Conservation (phyloP, 495 filamentous ascomycete genomes). For the Extremus antarcticus region DNA sequence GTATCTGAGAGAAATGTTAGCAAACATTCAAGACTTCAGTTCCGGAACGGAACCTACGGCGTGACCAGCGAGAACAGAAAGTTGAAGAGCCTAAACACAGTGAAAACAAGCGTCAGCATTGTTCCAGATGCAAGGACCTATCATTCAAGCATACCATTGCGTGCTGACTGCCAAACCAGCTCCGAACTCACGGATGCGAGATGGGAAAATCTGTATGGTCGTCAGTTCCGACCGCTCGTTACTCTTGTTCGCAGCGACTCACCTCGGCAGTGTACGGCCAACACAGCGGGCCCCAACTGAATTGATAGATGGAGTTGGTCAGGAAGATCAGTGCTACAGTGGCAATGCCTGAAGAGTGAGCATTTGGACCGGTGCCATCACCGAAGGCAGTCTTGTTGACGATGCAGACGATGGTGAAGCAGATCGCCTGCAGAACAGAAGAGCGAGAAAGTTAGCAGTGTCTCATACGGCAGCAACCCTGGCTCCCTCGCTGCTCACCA, state of each 20-base stretch:
- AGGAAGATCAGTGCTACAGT: constrained; percentile 22
- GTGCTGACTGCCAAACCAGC: constrained; percentile 60
- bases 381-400: constrained; percentile 9
- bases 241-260: neutral
- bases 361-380: neutral
- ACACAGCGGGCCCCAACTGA: constrained; percentile 15
- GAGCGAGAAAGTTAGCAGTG: too few relatives aligned
- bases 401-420: constrained; percentile 11
- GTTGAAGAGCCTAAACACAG: constrained; percentile 56
- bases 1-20: neutral
- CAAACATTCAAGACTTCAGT: neutral
- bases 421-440: too few relatives aligned
- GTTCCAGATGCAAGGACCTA: too few relatives aligned
- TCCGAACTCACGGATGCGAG: constrained; percentile 58
- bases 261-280: constrained; percentile 46
- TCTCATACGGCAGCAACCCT: too few relatives aligned
- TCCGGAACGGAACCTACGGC: constrained; percentile 1
- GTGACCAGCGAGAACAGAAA: constrained; percentile 47
- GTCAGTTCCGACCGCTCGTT: neutral
- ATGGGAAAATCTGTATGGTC: constrained; percentile 58
- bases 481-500: too few relatives aligned
- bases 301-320: constrained; percentile 16
- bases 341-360: constrained; percentile 12
- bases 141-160: too few relatives aligned
- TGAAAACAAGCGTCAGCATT: too few relatives aligned